Evolutionary conservation across 495 filamentous ascomycete genomes (phyloP).

Genomic region (Aspergillus indologenus): DNA sequence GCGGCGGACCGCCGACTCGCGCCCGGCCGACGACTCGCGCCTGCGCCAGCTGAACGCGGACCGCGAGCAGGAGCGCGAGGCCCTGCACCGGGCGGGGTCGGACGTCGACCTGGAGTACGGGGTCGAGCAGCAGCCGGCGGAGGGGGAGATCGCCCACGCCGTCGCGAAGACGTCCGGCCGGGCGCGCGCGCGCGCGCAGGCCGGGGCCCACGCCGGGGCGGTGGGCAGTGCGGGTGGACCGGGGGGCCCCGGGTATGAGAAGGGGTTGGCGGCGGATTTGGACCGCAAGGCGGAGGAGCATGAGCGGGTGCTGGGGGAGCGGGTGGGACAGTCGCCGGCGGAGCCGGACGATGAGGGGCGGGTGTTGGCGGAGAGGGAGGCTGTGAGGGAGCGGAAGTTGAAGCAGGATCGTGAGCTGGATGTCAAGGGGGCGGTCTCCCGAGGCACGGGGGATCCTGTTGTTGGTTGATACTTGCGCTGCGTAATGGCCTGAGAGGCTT

Average conservation of each 20-base stretch:
- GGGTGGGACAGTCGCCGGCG: conserved; percentile 23
- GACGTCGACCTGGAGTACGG: conserved; percentile 49
- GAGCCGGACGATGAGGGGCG: conserved; percentile 21
- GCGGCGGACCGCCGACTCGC: conserved; percentile 35
- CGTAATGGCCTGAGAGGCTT: too few species aligned
- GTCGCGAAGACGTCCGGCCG: conserved; percentile 37
- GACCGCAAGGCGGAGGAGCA: conserved; percentile 46
- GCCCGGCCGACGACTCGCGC: conserved; percentile 36
- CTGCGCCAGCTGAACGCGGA: conserved; percentile 19
- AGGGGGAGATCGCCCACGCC: conserved; percentile 53
- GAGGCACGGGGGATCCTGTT: conserved; percentile 31
- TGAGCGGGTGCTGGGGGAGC: conserved; percentile 37
- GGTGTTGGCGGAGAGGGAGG: conserved; percentile 25
- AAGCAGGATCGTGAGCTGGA: conserved; percentile 30
- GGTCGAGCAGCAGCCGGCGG: conserved; percentile 51
- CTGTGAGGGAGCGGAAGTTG: conserved; percentile 29
- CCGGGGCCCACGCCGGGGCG: conserved; percentile 36
- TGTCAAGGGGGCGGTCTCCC: conserved; percentile 26
- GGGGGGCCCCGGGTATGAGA: conserved; percentile 34
- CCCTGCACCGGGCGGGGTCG: conserved; percentile 19
- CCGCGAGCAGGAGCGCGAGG: conserved; percentile 16
- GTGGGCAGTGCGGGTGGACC: conserved; percentile 29
- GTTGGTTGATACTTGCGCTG: conserved; percentile 17
- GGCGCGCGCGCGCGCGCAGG: conserved; percentile 36
- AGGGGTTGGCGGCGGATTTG: conserved; percentile 41